Evolutionary conservation across 2,329 filamentous ascomycete genomes (phyloP).

Genomic region (Sclerotinia trifoliorum): DNA sequence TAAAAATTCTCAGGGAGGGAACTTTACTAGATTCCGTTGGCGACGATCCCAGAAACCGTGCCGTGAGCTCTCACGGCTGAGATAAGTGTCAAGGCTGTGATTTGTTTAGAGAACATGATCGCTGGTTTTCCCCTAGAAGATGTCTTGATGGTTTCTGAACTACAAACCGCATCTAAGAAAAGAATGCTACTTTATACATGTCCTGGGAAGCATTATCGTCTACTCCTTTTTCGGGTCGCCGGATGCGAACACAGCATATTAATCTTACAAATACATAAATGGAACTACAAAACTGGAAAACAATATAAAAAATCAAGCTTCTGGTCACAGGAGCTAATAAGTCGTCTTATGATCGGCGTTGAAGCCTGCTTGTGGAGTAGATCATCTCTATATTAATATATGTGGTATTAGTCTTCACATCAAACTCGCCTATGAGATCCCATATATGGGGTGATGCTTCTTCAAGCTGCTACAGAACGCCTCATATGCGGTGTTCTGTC

Average conservation of each 20-base stretch:
- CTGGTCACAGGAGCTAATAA: conserved; percentile 14
- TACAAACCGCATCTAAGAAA: not conserved
- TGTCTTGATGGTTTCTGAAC: not conserved
- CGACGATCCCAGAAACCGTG: conserved; percentile 35
- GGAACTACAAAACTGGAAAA: not conserved
- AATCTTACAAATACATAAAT: conserved; percentile 5
- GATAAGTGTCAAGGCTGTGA: conserved; percentile 28
- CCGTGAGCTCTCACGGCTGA: conserved; percentile 35
- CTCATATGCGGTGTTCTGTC: conserved; percentile 1
- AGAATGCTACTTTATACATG: conserved; percentile 8
- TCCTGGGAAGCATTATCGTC: not conserved
- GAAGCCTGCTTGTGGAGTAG: not conserved
- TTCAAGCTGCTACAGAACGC: conserved; percentile 6
- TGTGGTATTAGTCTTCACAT: not conserved
- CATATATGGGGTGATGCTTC: conserved; percentile 4
- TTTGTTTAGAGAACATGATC: conserved; percentile 28
- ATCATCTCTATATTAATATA: conserved; percentile 21
- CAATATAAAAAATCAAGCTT: not conserved
- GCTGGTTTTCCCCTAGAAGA: not conserved
- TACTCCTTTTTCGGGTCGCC: not conserved
- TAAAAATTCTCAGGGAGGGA: not conserved
- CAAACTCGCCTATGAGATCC: conserved; percentile 12
- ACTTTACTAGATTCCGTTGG: conserved; percentile 37
- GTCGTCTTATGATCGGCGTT: conserved; percentile 7
- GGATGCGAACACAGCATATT: not conserved